Conservation (phyloP, 2,329 filamentous ascomycete genomes). For the Neofusicoccum laricinum region DNA sequence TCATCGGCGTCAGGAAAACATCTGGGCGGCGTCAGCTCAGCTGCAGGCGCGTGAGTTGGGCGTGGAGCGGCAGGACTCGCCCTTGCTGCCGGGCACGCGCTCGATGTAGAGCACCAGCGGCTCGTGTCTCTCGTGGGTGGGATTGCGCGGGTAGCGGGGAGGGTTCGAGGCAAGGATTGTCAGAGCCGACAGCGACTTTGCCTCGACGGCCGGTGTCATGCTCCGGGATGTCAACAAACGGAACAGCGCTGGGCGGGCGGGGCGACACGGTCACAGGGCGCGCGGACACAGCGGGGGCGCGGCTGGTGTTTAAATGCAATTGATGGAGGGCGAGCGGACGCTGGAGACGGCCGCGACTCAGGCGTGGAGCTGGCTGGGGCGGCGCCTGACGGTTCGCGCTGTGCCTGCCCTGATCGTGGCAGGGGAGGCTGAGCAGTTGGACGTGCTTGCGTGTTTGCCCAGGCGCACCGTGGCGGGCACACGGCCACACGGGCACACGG, state of each 20-base stretch:
- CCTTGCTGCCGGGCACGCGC: constrained; percentile 84
- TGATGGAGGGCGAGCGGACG: background rate
- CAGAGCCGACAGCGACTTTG: constrained; percentile 75
- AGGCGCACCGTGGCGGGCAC: background rate
- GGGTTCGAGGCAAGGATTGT: constrained; percentile 82
- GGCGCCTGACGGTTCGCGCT: background rate
- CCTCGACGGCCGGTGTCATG: constrained; percentile 58
- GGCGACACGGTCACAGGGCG: background rate
- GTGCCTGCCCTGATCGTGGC: constrained; percentile 10
- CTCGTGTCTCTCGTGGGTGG: constrained; percentile 64
- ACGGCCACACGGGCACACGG: too few species aligned
- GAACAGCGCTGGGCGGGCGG: background rate
- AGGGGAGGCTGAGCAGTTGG: constrained; percentile 16
- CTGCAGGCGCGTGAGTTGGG: constrained; percentile 11
- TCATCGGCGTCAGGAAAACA: constrained; percentile 86
- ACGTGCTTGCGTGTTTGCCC: constrained; percentile 6
- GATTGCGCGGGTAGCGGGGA: constrained; percentile 78
- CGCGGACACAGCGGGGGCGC: background rate
- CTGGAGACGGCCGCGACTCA: background rate
- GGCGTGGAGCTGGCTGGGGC: background rate
- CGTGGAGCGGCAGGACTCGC: constrained; percentile 30
- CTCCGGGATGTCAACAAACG: background rate
- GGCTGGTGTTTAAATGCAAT: background rate
- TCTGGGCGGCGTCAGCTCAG: constrained; percentile 52
- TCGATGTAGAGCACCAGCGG: constrained; percentile 87